A percentile compares a stretch with the other conserved stretches of the same genome.
These are phyloP conservation scores for Chrysanthemum seticuspe DNA, from an alignment of 129 eudicot genomes.

Conservation along the genomic window DNA sequence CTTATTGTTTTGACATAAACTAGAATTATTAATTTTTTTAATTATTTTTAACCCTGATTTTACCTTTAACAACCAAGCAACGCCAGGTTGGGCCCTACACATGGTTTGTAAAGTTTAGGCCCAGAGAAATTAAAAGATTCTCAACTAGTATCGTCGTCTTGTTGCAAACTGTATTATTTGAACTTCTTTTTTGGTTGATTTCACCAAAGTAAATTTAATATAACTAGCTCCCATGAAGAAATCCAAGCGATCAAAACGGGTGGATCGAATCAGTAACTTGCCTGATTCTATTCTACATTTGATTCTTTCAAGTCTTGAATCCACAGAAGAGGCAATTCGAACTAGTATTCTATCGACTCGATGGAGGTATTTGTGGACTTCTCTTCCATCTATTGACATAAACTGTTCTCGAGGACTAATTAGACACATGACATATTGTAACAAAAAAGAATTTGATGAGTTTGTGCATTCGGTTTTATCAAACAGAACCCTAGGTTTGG, in stretches of 20 bases:
- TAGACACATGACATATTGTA: neutral
- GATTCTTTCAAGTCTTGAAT: neutral
- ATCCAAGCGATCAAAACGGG: neutral
- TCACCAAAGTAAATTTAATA: no score
- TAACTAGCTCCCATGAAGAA: neutral
- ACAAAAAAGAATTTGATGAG: neutral
- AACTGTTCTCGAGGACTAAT: no score
- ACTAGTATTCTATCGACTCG: neutral
- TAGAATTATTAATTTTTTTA: no score
- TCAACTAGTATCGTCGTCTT: no score
- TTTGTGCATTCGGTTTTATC: neutral
- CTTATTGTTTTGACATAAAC: no score
- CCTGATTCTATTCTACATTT: neutral
- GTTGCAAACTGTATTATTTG: no score
- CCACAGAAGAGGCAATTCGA: neutral
- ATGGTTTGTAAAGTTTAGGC: no score
- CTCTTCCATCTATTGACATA: neutral
- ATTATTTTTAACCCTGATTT: no score
- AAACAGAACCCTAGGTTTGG: neutral
- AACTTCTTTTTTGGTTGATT: no score
- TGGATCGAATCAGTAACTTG: constrained; percentile 1
- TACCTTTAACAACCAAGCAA: no score
- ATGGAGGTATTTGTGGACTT: constrained; percentile 12
- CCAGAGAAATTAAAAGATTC: no score
- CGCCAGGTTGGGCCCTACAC: no score